Evolutionary conservation across 2,329 filamentous ascomycete genomes (phyloP).

Genomic region (Colletotrichum lentis): DNA sequence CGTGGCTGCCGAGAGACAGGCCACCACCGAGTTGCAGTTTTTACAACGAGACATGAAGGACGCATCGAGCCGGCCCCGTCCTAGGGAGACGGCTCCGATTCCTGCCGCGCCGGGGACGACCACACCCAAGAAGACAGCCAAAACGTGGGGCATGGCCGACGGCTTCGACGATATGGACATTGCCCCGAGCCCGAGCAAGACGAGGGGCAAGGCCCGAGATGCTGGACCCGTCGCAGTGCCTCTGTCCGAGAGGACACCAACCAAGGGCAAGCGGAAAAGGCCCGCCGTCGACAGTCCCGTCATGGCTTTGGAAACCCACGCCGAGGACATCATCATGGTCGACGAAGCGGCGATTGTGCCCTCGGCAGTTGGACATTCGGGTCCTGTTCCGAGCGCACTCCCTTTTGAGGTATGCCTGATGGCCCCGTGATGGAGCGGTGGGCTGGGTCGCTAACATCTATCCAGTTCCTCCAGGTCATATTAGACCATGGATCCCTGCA

Average conservation of each 20-base stretch:
- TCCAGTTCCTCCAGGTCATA: slow-evolving; percentile 67
- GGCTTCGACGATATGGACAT: slow-evolving; percentile 78
- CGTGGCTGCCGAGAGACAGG: slow-evolving; percentile 70
- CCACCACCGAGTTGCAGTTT: slow-evolving; percentile 76
- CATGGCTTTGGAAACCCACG: slow-evolving; percentile 64
- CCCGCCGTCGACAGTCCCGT: slow-evolving; percentile 71
- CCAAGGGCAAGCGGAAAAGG: slow-evolving; percentile 75
- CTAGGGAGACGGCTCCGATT: slow-evolving; percentile 52
- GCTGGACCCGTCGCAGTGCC: slow-evolving; percentile 54
- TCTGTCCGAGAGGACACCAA: slow-evolving; percentile 66
- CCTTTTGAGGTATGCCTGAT: slow-evolving; percentile 56
- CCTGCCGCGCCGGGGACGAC: slow-evolving; percentile 41
- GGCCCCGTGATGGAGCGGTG: background rate
- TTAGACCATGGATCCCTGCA: slow-evolving; percentile 67
- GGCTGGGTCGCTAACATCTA: slow-evolving; percentile 39
- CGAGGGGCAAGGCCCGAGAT: slow-evolving; percentile 53
- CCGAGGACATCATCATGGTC: slow-evolving; percentile 53
- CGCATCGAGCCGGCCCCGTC: slow-evolving; percentile 57
- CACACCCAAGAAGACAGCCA: slow-evolving; percentile 69
- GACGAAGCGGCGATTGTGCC: slow-evolving; percentile 39
- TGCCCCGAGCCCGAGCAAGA: slow-evolving; percentile 62
- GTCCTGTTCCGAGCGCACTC: slow-evolving; percentile 35
- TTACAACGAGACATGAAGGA: slow-evolving; percentile 75
- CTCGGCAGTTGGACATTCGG: background rate
- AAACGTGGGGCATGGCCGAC: slow-evolving; percentile 69